These are phyloP conservation scores for Corylus avellana DNA, from an alignment of 306 rosid species.

Conservation along the genomic window DNA sequence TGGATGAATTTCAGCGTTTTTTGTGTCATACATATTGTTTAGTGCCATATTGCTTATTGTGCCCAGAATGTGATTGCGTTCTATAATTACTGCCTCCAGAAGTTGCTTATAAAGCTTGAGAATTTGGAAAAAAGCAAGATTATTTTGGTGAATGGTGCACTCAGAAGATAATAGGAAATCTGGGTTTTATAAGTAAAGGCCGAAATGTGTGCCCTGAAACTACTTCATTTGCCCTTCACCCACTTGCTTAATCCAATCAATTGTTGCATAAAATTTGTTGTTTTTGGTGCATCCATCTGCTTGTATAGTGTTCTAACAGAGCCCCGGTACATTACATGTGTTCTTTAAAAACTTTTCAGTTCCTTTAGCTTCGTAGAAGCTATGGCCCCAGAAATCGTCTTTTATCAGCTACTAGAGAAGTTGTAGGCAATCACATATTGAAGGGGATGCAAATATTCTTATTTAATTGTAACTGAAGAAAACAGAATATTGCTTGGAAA, in stretches of 20 bases:
- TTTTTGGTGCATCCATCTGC: background rate
- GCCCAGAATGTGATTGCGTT: background rate
- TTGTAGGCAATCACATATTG: background rate
- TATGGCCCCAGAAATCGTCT: background rate
- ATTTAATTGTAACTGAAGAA: background rate
- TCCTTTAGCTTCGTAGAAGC: background rate
- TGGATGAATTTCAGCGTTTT: background rate
- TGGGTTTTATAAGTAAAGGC: slow-evolving; percentile 16
- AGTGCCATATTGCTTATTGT: background rate
- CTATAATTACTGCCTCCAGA: background rate
- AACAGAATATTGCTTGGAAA: background rate
- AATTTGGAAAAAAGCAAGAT: background rate
- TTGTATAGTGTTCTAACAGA: background rate
- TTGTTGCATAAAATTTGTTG: background rate
- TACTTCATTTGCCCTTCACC: background rate
- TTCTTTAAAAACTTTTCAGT: background rate
- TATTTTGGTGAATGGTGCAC: slow-evolving; percentile 1
- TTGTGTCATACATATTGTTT: background rate
- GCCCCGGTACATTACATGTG: background rate
- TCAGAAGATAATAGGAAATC: background rate
- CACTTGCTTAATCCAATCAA: slow-evolving; percentile 1
- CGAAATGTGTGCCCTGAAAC: background rate
- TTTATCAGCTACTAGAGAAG: background rate
- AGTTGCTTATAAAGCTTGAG: background rate
- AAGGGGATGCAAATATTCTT: background rate